A percentile compares a stretch with the other conserved stretches of the same genome.
phyloP scores from a whole-genome alignment of 2,329 filamentous ascomycete genomes.

The Metarhizium guizhouense region DNA sequence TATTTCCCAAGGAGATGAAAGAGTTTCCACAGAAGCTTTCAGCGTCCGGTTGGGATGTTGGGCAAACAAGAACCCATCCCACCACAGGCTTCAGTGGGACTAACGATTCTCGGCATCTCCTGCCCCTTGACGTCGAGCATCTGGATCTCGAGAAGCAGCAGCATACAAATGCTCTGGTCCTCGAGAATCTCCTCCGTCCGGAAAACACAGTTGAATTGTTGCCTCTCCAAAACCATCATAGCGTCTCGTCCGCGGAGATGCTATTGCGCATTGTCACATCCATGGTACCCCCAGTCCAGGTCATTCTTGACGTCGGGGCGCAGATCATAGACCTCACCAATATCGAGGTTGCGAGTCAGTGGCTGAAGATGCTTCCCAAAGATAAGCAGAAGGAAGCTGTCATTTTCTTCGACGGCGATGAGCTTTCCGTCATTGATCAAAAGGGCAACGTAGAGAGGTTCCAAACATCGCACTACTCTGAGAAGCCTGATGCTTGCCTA shows the following conservation, averaged over 20 bases:
- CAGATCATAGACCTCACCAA: conserved; percentile 59
- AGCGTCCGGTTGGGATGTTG: conserved; percentile 60
- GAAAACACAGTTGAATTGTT: conserved; percentile 34
- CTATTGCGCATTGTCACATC: conserved; percentile 34
- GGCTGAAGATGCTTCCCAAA: conserved; percentile 30
- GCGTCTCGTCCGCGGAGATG: too few species aligned
- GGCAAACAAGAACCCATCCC: conserved; percentile 31
- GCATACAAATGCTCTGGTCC: conserved; percentile 60
- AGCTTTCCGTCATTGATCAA: conserved; percentile 43
- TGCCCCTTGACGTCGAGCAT: conserved; percentile 49
- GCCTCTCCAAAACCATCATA: too few species aligned
- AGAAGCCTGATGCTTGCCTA: conserved; percentile 48
- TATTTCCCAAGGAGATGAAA: conserved; percentile 53
- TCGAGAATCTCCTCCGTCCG: conserved; percentile 45
- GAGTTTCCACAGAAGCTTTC: conserved; percentile 57
- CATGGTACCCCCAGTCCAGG: conserved; percentile 33
- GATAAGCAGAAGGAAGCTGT: conserved; percentile 18
- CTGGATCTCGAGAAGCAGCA: conserved; percentile 42
- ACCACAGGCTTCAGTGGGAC: conserved; percentile 65
- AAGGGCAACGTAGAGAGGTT: conserved; percentile 38
- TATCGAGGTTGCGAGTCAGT: conserved; percentile 38
- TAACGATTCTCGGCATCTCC: conserved; percentile 48
- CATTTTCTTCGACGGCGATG: conserved; percentile 51
- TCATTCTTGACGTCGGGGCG: conserved; percentile 64
- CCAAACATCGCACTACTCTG: conserved; percentile 47